These are phyloP conservation scores for Phanerochaete sordida DNA, from an alignment of 768 basidiomycete genomes.

Conservation along the genomic window DNA sequence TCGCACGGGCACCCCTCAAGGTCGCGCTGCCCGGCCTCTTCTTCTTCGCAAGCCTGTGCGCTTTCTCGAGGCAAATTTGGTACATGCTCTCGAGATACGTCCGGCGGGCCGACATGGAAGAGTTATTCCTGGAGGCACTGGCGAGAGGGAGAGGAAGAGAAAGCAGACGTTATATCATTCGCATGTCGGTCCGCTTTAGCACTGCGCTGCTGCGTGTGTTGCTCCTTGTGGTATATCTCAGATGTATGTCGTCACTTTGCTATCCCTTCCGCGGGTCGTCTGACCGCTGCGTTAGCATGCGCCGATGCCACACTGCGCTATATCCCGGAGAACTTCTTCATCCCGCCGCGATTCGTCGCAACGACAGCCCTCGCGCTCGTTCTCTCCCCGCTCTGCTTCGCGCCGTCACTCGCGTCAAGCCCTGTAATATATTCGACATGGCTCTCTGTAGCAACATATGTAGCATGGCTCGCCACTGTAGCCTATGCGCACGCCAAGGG, in stretches of 20 bases:
- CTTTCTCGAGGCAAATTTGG: constrained; percentile 66
- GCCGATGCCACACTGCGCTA: constrained; percentile 49
- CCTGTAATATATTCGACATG: constrained; percentile 53
- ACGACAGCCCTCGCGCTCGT: constrained; percentile 40
- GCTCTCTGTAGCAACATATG: constrained; percentile 56
- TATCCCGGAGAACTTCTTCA: constrained; percentile 32
- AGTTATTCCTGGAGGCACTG: constrained; percentile 60
- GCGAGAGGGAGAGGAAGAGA: constrained; percentile 53
- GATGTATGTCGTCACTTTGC: constrained; percentile 43
- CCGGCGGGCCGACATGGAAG: constrained; percentile 60
- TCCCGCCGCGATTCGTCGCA: constrained; percentile 36
- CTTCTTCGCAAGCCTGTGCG: constrained; percentile 53
- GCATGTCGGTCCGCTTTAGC: constrained; percentile 40
- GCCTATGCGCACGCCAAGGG: constrained; percentile 50
- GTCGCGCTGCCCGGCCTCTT: constrained; percentile 47
- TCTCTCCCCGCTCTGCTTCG: constrained; percentile 49
- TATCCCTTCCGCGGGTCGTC: not conserved
- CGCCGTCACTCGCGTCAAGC: constrained; percentile 52
- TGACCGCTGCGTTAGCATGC: constrained; percentile 41
- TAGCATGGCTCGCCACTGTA: constrained; percentile 56
- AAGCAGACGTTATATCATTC: constrained; percentile 38
- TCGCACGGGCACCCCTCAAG: constrained; percentile 41
- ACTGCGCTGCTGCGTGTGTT: constrained; percentile 46
- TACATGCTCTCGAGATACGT: constrained; percentile 76
- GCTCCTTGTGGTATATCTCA: constrained; percentile 59